Evolutionary conservation across 2,329 filamentous ascomycete species (phyloP).

Genomic region (Colletotrichum lindemuthianum): DNA sequence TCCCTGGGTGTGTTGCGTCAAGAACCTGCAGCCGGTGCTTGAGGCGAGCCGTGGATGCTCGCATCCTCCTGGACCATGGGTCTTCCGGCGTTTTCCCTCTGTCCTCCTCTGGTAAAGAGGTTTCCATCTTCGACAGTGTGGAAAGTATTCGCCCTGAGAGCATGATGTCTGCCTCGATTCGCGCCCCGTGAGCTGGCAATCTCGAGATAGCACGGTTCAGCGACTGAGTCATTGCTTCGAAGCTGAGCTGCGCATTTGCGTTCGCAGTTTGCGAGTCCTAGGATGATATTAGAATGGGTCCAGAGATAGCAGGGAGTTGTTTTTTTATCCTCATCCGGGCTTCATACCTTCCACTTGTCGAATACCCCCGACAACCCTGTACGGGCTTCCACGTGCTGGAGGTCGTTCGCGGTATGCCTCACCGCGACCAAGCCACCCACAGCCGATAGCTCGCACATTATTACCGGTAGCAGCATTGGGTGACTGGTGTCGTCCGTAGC

Average conservation of each 20-base stretch:
- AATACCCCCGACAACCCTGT: neutral
- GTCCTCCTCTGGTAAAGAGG: neutral
- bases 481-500: neutral
- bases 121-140: neutral
- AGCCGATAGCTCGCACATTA: neutral
- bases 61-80: neutral
- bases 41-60: neutral
- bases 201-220: neutral
- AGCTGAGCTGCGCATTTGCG: neutral
- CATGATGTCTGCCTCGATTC: neutral
- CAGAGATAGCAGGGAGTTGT: no score
- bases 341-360: neutral
- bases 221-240: neutral
- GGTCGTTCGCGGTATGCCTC: neutral
- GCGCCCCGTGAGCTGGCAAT: neutral
- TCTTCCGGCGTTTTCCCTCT: neutral
- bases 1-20: neutral
- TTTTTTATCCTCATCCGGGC: no score
- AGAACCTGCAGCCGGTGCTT: neutral
- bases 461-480: neutral
- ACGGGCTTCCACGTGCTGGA: neutral
- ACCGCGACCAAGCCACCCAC: neutral
- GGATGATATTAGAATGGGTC: neutral
- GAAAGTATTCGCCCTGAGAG: neutral
- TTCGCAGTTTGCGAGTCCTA: neutral